phyloP scores from a whole-genome alignment of 352 stramenopile species.

The Globisporangium ultimum region DNA sequence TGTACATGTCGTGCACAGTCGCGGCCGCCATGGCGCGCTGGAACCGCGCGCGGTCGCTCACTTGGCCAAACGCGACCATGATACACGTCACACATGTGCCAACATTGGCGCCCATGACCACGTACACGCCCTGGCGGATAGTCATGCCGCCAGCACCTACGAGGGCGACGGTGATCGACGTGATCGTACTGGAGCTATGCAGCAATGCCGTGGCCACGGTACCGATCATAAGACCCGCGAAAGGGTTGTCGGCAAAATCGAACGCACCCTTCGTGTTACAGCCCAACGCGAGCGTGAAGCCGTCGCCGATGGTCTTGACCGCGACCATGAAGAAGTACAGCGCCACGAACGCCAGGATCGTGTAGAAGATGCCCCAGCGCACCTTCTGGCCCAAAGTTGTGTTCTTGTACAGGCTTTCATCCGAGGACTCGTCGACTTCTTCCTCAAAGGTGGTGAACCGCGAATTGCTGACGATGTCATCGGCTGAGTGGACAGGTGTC shows the following conservation, averaged over 20 bases:
- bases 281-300: constrained; percentile 65
- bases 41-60: constrained; percentile 66
- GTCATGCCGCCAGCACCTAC: constrained; percentile 65
- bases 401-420: too few relatives aligned
- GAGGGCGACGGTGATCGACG: constrained; percentile 71
- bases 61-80: constrained; percentile 88
- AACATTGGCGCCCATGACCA: constrained; percentile 93
- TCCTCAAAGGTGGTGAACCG: too few relatives aligned
- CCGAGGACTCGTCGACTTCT: too few relatives aligned
- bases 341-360: too few relatives aligned
- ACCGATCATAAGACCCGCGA: constrained; percentile 76
- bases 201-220: constrained; percentile 69
- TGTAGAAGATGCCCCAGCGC: too few relatives aligned
- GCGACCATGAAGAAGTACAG: too few relatives aligned
- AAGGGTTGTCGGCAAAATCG: constrained; percentile 63
- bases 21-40: constrained; percentile 58
- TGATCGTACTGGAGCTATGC: constrained; percentile 77
- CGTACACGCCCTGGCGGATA: constrained; percentile 83
- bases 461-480: too few relatives aligned
- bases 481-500: too few relatives aligned
- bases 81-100: constrained; percentile 89
- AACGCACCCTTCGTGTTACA: constrained; percentile 71
- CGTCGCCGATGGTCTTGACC: too few relatives aligned
- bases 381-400: too few relatives aligned
- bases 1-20: constrained; percentile 81